Base-by-base conservation (phyloP, 768 basidiomycete species). In the Leccinum uliginosum region DNA sequence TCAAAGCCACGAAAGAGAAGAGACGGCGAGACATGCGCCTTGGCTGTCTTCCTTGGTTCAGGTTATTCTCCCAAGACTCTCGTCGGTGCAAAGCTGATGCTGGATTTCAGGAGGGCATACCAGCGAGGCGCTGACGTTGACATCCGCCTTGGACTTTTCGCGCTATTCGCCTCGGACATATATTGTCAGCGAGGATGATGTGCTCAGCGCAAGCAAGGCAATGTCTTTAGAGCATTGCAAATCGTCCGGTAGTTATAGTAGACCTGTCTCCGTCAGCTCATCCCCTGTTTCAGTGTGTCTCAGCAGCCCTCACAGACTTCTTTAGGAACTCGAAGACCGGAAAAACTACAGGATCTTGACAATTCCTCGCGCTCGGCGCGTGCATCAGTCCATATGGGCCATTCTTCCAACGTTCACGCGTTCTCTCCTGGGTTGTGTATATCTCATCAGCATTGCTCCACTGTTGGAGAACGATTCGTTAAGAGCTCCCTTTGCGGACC, bases 1-100 rank as follows among this genome's bases (percentile, higher is more conserved):
- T 44, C 62, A 53, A 64, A 61, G 43, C 44, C 53, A 34, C 59
- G 55, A n/a, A 57, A 49, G 45, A 59, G 59, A 56, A 58, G 30
- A 10, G 56, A 58, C 1, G 43, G 45, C 7, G 63, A 69, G 47
- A 76, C 62, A 58, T 82, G 80, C 59, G 71, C 68, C 35, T 73
- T 97, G 15, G 93, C 90, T 4, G 83, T 97, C 51, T 97, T 98
- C 66, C 82, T 98, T 12, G 96, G 96, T 56, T 98, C 96, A 69
- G 95, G 95, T 90, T 65, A 66, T 78, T 72, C 53, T 29, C 50
- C 51, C 19, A 53, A 46, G 27, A 47, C 47, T 57, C 57, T 52
- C 30, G 26, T 24, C 49, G 11, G 34, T 21, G 24, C 26, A 55
- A 45, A 59, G 43, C 55, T 61, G 53, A 60, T 57, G 53, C n/a